Evolutionary conservation across 192 early-diverging fungal genomes (phyloP), one percentile per base, ranked within the genome.

Genomic region (Pilaira anomala): DNA sequence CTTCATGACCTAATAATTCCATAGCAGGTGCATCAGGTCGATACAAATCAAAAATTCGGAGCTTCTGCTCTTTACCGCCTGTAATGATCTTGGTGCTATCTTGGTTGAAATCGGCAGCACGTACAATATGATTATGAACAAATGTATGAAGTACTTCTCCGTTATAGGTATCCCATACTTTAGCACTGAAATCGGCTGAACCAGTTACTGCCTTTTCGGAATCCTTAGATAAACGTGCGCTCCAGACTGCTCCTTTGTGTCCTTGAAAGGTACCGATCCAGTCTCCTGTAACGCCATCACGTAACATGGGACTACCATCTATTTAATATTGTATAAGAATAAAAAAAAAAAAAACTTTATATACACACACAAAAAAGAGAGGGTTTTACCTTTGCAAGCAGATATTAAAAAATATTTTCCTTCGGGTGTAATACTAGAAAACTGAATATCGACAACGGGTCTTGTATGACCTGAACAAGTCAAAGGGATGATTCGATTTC

Each of bases 161-260:
- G 5, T 80, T 88, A 46, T 85, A 80, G 52, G 93, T 94, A 70
- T 94, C 83, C 93, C 93, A 96, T 29, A 94, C 87, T 68, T 83
- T 86, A 73, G 87, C 90, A 40, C 91, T 90, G 75, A 94, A 96
- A 76, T 96, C 93, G 22, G 92, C 93, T 1, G 92, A 94, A n/a
- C 88, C 93, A 7, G 93, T 96, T 3, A 94, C 91, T 30, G 92
- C 92, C 42, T 81, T 79, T n/a, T 82, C 73, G 11, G 92, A 86
- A 69, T 91, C 88, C 24, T 81, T 77, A 16, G 81, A 87, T 53
- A 96, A 80, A 63, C 86, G 82, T 26, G 93, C 88, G 58, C 84
- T 87, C 93, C 93, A 94, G 3, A 96, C 91, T 0, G 93, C 93
- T 41, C 93, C 93, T 77, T 95, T 95, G 71, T 95, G 93, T 46